Base-by-base conservation (phyloP, 176 grass and related monocot genomes). In the Phyllostachys edulis region DNA sequence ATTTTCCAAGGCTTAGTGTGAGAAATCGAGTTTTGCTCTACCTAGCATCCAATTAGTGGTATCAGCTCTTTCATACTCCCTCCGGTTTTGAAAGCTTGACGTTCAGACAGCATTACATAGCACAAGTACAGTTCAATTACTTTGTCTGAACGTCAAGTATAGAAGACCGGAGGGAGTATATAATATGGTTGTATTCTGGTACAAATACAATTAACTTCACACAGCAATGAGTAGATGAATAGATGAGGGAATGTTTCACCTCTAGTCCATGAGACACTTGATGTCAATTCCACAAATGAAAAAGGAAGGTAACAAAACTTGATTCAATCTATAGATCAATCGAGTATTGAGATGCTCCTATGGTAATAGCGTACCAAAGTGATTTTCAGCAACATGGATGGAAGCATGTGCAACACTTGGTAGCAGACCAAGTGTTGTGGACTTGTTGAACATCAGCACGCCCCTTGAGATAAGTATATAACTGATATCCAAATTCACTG, bases 251-350 rank as follows among this genome's bases (percentile, higher is more conserved):
- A 69, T 69, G 11, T 32, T 40, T 15, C 18, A 69, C 16, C 40
- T 51, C 78, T 69, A 87, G 4, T 62, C 21, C 63, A 49, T 38
- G 40, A 66, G 49, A 81, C 23, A 74, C 23, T 82, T 37, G 38
- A 61, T 78, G 57, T 57, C 56, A 45, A 46, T 56, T 79, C 57
- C 75, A 49, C 15, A 67, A 57, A n/a, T 67, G 47, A 79, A 20
- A 44, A 44, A 10, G 39, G 4, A 64, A 46, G 27, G 66, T 47
- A n/a, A 54, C 20, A 50, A 39, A 11, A 18, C 18, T 49, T 67
- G 42, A 14, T 74, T 49, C 5, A 20, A 20, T 36, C 26, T 60
- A 29, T 50, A 59, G 68, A 27, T 56, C 26, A 60, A 38, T 36
- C 27, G 76, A 78, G 63, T 37, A 52, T 34, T 61, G 29, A 82